Evolutionary conservation across 192 early-diverging fungal genomes (phyloP), one percentile per base, ranked within the genome.

Genomic region (Backusella macrospora): DNA sequence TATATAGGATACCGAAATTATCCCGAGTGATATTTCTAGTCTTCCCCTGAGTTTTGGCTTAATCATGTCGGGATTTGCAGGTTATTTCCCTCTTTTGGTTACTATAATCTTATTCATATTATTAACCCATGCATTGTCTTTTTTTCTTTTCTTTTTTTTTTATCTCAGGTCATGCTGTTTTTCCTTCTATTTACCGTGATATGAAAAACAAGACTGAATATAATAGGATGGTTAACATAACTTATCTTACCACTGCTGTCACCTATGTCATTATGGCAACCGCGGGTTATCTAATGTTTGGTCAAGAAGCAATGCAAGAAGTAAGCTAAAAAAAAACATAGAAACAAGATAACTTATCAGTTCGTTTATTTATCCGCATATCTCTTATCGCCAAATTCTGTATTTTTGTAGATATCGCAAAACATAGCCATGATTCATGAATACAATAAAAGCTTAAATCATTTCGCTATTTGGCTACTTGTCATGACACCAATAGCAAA

Each of bases 401-500:
- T 40, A 48, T 74, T 40, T 34, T 26, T 42, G 13, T 62, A 91
- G 88, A 89, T 92, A 52, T 91, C 90, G 4, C 87, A 89, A 80
- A 92, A 91, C 63, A 73, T 93, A 10, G 81, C 87, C 6, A 37
- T 52, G 34, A 80, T 88, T 16, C 81, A 86, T 3, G 78, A 76
- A 4, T 92, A 87, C 73, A 84, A 84, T 71, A 71, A 73, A 48
- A 26, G 75, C 16, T 75, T 91, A 6, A 92, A 85, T 23, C 55
- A 79, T 9, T 70, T 90, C 10, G 90, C 88, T 13, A 65, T 93
- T 55, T 83, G 78, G 48, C 73, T 93, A 7, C 82, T 92, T 5
- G 91, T 89, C 2, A 66, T 92, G 18, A 92, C 92, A 62, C 91
- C 92, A 3, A 66, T 91, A 66, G 89, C 91, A n/a, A 92, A 92